phyloP scores from a whole-genome alignment of 768 basidiomycete species.

The Tricholoma sp. region DNA sequence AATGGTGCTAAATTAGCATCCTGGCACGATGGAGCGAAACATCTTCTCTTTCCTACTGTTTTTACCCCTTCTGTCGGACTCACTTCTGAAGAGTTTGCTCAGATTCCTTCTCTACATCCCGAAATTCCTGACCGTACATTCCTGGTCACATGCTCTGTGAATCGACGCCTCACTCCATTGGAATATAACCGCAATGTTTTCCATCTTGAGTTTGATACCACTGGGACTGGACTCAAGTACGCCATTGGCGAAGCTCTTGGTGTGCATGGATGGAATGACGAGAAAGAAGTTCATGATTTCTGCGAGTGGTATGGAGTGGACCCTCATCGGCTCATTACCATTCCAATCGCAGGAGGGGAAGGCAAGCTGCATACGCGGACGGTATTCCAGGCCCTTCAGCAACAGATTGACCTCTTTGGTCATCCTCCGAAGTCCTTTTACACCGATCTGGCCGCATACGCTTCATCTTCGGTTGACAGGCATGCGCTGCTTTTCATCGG shows the following conservation, averaged over 20 bases:
- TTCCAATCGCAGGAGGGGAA: constrained; percentile 66
- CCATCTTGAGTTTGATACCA: constrained; percentile 93
- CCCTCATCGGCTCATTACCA: constrained; percentile 71
- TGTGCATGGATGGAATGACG: constrained; percentile 97
- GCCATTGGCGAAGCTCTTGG: constrained; percentile 96
- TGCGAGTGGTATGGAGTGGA: constrained; percentile 90
- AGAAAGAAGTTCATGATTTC: constrained; percentile 81
- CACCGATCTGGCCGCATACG: constrained; percentile 75
- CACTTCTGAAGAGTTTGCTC: constrained; percentile 40
- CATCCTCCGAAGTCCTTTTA: constrained; percentile 96
- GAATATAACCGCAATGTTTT: constrained; percentile 99
- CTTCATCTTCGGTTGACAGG: constrained; percentile 63
- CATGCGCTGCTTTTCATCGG: constrained; percentile 89
- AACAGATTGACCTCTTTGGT: constrained; percentile 95
- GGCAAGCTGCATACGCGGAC: constrained; percentile 84
- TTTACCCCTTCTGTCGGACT: constrained; percentile 50
- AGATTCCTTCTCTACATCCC: constrained; percentile 74
- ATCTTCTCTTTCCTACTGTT: constrained; percentile 81
- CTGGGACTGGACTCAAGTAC: constrained; percentile 91
- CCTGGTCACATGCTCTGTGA: constrained; percentile 91
- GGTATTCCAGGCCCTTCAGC: constrained; percentile 92
- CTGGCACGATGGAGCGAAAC: constrained; percentile 86
- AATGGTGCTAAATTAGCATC: constrained; percentile 59
- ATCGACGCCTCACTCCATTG: constrained; percentile 87
- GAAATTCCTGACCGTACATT: constrained; percentile 86